Evolutionary conservation across 1,284 basidiomycete genomes (phyloP).

Genomic region (Vanrija sp.): DNA sequence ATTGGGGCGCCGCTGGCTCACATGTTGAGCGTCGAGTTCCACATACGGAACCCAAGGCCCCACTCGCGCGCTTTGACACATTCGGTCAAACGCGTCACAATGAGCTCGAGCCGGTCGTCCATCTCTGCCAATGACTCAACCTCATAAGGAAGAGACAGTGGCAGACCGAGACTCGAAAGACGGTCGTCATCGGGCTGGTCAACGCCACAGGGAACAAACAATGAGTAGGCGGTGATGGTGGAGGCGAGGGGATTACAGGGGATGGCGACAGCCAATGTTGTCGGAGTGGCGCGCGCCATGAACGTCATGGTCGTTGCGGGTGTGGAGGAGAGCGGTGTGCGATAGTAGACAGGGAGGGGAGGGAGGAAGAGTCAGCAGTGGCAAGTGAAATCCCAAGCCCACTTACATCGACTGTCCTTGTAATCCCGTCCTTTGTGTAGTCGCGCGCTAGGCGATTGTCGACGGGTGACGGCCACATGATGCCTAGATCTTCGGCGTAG

Average conservation of each 20-base stretch:
- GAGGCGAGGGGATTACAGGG: neutral
- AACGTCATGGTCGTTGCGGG: neutral
- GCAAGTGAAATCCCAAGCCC: neutral
- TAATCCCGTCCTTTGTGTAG: neutral
- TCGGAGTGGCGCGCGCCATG: neutral
- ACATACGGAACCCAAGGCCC: constrained; percentile 68
- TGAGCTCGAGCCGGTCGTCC: constrained; percentile 73
- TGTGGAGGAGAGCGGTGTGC: neutral
- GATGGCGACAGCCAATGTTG: neutral
- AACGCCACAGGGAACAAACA: constrained; percentile 12
- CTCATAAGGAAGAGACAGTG: constrained; percentile 64
- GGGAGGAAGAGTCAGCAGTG: neutral
- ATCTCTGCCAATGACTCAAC: constrained; percentile 76
- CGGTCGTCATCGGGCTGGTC: constrained; percentile 40
- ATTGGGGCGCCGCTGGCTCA: constrained; percentile 48
- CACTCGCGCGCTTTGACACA: constrained; percentile 76
- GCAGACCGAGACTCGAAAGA: constrained; percentile 40
- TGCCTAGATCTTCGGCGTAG: constrained; percentile 11
- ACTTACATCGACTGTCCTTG: constrained; percentile 1
- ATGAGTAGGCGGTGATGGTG: neutral
- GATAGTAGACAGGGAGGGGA: neutral
- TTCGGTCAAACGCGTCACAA: constrained; percentile 63
- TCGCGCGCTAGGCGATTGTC: constrained; percentile 12
- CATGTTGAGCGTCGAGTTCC: constrained; percentile 73
- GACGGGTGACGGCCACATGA: constrained; percentile 19